Conservation (phyloP, 129 eudicot genomes). For the Arctium minus region DNA sequence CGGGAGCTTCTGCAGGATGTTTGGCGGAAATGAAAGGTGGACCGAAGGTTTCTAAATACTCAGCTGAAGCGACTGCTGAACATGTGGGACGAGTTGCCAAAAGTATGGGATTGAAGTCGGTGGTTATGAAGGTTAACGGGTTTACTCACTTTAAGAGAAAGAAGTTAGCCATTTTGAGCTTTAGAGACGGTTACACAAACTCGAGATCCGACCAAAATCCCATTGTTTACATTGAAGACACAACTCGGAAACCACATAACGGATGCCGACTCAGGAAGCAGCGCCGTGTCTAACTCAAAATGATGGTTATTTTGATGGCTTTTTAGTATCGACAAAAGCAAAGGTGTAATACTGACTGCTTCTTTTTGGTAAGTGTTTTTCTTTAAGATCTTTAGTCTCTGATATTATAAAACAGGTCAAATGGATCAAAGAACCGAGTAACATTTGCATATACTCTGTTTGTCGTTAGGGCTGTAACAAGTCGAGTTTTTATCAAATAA, state of each 20-base stretch:
- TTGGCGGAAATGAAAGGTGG: conserved; percentile 60
- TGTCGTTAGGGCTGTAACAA: too few species aligned
- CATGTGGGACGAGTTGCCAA: conserved; percentile 63
- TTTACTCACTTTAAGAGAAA: conserved; percentile 70
- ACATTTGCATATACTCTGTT: too few species aligned
- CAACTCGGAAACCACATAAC: conserved; percentile 79
- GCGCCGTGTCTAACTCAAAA: conserved; percentile 46
- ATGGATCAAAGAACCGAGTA: not conserved
- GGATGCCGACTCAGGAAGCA: conserved; percentile 81
- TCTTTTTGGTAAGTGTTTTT: not conserved
- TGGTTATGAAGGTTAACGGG: conserved; percentile 82
- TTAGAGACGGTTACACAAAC: conserved; percentile 78
- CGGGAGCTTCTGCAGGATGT: conserved; percentile 54
- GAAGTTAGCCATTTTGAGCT: conserved; percentile 65
- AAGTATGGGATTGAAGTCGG: conserved; percentile 56
- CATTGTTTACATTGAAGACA: conserved; percentile 78
- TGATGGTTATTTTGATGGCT: not conserved
- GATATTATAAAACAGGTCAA: not conserved
- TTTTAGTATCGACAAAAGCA: too few species aligned
- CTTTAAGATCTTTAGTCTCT: not conserved
- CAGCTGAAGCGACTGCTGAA: conserved; percentile 88
- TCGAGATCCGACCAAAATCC: conserved; percentile 61
- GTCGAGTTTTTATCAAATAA: too few species aligned
- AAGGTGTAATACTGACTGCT: too few species aligned
- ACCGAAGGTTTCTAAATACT: conserved; percentile 41